Evolutionary conservation across 2,329 filamentous ascomycete genomes (phyloP).

Genomic region (Akanthomyces dipterigenus): DNA sequence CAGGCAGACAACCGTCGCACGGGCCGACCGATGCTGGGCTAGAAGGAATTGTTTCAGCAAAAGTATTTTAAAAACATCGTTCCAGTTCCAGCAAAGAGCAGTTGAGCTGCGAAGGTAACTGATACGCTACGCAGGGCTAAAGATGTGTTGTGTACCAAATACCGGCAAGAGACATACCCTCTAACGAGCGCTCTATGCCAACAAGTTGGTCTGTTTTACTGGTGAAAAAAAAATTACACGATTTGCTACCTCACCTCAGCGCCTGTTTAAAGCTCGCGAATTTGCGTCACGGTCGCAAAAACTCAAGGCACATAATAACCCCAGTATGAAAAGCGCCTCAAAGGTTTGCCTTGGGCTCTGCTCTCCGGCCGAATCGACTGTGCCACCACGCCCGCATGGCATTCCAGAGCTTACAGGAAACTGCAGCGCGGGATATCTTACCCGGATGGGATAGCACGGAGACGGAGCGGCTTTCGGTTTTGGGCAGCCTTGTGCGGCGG

Average conservation of each 20-base stretch:
- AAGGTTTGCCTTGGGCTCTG: background rate
- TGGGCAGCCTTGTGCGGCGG: background rate
- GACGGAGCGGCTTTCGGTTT: conserved; percentile 6
- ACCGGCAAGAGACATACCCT: background rate
- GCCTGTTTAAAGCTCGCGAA: background rate
- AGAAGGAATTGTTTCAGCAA: background rate
- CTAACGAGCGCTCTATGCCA: background rate
- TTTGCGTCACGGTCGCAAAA: background rate
- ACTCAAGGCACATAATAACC: background rate
- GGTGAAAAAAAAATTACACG: too few relatives aligned
- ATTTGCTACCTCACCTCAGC: background rate
- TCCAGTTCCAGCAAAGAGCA: background rate
- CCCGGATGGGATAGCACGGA: background rate
- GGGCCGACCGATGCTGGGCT: background rate
- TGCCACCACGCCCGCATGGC: background rate
- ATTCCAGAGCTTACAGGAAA: background rate
- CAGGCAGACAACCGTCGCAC: background rate
- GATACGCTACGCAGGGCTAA: background rate
- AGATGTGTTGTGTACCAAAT: background rate
- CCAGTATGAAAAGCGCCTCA: background rate
- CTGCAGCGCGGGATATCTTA: background rate
- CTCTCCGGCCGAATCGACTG: background rate
- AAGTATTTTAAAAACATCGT: background rate
- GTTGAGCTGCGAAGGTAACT: background rate
- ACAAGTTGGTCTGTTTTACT: background rate